A percentile compares a stretch with the other conserved stretches of the same genome.
Conservation (phyloP, 2,329 filamentous ascomycete genomes). For the Pseudocercospora pini-densiflorae region DNA sequence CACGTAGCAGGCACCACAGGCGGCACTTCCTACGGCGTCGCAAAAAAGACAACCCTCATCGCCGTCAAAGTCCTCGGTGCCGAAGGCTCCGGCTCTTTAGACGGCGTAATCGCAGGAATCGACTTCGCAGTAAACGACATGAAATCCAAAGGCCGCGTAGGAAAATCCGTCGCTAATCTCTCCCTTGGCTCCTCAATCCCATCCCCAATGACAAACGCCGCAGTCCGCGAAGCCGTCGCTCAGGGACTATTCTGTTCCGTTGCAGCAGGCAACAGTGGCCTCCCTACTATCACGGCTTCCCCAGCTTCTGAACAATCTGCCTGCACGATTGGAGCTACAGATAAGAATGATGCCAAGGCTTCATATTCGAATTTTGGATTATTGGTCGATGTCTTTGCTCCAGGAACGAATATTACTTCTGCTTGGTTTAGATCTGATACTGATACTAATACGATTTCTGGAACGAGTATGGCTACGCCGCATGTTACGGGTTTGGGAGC, state of each 20-base stretch:
- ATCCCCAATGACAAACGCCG: slow-evolving; percentile 44
- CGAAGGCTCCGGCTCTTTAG: slow-evolving; percentile 52
- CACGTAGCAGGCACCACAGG: slow-evolving; percentile 68
- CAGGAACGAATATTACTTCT: slow-evolving; percentile 51
- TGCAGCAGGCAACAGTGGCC: slow-evolving; percentile 45
- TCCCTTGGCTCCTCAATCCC: slow-evolving; percentile 45
- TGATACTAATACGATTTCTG: slow-evolving; percentile 55
- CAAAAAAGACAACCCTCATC: slow-evolving; percentile 50
- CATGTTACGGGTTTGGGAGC: slow-evolving; percentile 71
- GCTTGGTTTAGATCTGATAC: slow-evolving; percentile 53
- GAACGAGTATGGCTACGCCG: slow-evolving; percentile 69
- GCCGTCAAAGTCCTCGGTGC: slow-evolving; percentile 57
- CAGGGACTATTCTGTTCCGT: slow-evolving; percentile 48
- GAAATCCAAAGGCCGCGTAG: slow-evolving; percentile 77
- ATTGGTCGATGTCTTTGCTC: slow-evolving; percentile 48
- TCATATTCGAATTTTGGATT: slow-evolving; percentile 48
- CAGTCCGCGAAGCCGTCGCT: slow-evolving; percentile 42
- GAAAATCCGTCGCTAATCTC: slow-evolving; percentile 41
- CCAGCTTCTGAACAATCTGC: slow-evolving; percentile 41
- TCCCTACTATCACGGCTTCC: slow-evolving; percentile 36
- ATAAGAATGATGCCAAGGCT: slow-evolving; percentile 40
- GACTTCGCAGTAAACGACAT: slow-evolving; percentile 55
- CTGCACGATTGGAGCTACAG: slow-evolving; percentile 44
- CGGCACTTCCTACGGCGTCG: slow-evolving; percentile 64
- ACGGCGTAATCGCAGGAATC: slow-evolving; percentile 55